These are phyloP conservation scores for Puccinia triticina DNA, from an alignment of 1,284 basidiomycete species.

Conservation along the genomic window DNA sequence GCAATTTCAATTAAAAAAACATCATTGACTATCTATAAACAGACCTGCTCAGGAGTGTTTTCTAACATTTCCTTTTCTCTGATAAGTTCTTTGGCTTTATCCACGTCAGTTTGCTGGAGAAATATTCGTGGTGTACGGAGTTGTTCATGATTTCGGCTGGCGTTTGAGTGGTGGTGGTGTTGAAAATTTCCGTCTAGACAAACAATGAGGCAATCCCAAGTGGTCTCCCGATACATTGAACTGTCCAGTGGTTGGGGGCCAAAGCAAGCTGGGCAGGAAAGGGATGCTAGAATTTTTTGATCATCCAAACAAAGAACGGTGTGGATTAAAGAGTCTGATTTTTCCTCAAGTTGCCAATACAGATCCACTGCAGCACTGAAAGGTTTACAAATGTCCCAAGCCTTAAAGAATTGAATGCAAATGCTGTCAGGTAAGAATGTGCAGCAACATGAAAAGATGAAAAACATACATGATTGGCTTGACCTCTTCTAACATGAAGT, in stretches of 20 bases:
- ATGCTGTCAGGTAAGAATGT: too few species aligned
- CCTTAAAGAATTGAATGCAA: neutral
- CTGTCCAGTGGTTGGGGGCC: neutral
- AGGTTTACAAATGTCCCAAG: neutral
- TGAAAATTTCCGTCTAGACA: too few species aligned
- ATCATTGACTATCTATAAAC: neutral
- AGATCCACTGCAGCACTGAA: conserved; percentile 1
- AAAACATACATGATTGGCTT: neutral
- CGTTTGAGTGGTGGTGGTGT: conserved; percentile 27
- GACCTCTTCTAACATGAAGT: neutral
- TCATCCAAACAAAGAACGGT: neutral
- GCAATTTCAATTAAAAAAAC: neutral
- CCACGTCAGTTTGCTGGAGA: neutral
- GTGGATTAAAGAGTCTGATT: neutral
- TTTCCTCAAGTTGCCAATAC: neutral
- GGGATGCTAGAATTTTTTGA: neutral
- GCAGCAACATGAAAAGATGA: neutral
- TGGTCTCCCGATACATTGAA: neutral
- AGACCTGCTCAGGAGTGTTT: neutral
- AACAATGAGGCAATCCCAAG: neutral
- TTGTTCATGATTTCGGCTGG: conserved; percentile 18
- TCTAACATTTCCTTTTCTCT: neutral
- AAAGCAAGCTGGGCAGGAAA: conserved; percentile 8
- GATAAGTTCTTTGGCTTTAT: neutral
- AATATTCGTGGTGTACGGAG: conserved; percentile 4